phyloP scores from a whole-genome alignment of 257 asterid species.

The Pogostemon cablin region DNA sequence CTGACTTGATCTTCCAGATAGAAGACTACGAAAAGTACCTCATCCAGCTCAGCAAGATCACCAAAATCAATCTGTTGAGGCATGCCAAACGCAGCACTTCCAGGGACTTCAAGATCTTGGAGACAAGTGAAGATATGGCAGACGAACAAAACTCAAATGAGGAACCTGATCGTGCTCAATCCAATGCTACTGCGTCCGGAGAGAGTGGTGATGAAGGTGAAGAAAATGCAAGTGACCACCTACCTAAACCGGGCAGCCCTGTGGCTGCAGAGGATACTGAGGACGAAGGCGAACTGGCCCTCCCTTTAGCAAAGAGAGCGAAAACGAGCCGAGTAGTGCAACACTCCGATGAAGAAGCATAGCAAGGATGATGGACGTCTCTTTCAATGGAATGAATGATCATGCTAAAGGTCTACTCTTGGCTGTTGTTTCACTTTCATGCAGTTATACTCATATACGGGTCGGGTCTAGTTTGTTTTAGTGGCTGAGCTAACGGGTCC shows the following conservation, averaged over 20 bases:
- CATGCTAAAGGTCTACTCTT: neutral
- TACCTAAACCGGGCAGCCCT: constrained; percentile 33
- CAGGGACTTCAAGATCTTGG: constrained; percentile 77
- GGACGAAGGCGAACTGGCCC: constrained; percentile 45
- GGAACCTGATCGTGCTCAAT: constrained; percentile 41
- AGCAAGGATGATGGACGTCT: constrained; percentile 13
- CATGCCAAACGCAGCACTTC: constrained; percentile 89
- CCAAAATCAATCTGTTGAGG: constrained; percentile 67
- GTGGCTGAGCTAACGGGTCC: no score
- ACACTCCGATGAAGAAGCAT: constrained; percentile 69
- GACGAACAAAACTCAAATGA: constrained; percentile 46
- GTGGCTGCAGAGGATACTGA: constrained; percentile 52
- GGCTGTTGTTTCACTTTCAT: no score
- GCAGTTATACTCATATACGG: no score
- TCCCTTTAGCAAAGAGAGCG: constrained; percentile 51
- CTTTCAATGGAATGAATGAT: neutral
- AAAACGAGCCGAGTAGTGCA: constrained; percentile 51
- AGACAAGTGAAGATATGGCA: constrained; percentile 39
- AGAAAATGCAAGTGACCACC: constrained; percentile 28
- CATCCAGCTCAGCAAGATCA: constrained; percentile 76
- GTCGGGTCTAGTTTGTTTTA: no score
- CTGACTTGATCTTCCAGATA: constrained; percentile 77
- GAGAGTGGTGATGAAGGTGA: constrained; percentile 43
- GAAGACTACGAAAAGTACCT: constrained; percentile 80
- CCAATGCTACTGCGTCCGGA: constrained; percentile 40